Percentiles rank a stretch among this genome's conserved stretches.
Evolutionary conservation across 495 filamentous ascomycete species (phyloP).

Genomic region (Xylaria acuta): DNA sequence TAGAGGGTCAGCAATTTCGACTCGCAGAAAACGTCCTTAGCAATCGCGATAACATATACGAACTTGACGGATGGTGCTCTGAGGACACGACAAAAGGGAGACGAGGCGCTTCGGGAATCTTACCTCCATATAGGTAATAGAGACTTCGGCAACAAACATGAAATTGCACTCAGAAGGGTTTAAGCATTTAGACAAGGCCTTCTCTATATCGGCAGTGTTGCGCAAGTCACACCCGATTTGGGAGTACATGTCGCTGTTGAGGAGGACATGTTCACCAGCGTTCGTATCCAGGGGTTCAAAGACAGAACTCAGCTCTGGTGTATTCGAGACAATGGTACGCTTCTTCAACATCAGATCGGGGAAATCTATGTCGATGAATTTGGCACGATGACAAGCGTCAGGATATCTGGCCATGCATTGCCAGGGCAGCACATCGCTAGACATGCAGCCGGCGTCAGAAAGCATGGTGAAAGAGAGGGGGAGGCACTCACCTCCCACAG

Average conservation of each 20-base stretch:
- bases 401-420: conserved; percentile 73
- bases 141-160: conserved; percentile 87
- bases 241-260: conserved; percentile 73
- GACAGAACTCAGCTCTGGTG: conserved; percentile 62
- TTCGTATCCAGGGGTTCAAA: conserved; percentile 52
- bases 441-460: conserved; percentile 4
- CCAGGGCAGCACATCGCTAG: conserved; percentile 89
- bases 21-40: neutral
- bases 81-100: neutral
- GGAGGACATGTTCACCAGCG: conserved; percentile 51
- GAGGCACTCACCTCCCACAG: conserved; percentile 78
- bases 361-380: conserved; percentile 89
- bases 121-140: conserved; percentile 85
- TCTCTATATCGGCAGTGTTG: conserved; percentile 63
- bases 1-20: neutral
- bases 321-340: conserved; percentile 65
- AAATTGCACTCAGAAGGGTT: conserved; percentile 64
- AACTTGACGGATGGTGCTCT: neutral
- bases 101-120: neutral
- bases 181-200: conserved; percentile 60
- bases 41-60: neutral
- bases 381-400: conserved; percentile 58
- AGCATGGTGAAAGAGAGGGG: conserved; percentile 24
- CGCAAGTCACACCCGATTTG: conserved; percentile 85
- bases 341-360: conserved; percentile 80